These are phyloP conservation scores for Cryptosporidium sp. DNA, from an alignment of 169 alveolate species.

Conservation along the genomic window DNA sequence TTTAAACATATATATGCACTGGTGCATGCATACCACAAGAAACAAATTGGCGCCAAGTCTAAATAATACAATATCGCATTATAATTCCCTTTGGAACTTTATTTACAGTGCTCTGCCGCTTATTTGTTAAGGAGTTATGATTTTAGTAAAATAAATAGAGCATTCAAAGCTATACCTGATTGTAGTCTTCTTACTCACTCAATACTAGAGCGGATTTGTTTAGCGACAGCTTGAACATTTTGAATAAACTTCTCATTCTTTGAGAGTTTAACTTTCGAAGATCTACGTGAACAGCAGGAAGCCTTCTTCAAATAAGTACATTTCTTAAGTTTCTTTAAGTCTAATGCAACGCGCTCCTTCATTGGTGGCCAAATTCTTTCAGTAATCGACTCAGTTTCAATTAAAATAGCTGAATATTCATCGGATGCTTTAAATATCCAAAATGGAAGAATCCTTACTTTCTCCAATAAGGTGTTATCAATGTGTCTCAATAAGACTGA, in stretches of 20 bases:
- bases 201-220: background rate
- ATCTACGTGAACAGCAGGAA: background rate
- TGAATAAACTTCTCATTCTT: background rate
- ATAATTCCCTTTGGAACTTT: background rate
- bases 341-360: background rate
- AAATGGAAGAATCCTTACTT: slow-evolving; percentile 15
- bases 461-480: slow-evolving; percentile 36
- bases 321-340: background rate
- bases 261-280: background rate
- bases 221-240: background rate
- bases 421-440: slow-evolving; percentile 15
- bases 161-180: background rate
- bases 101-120: background rate
- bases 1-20: background rate
- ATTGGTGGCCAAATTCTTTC: slow-evolving; percentile 45
- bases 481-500: background rate
- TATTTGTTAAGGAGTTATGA: background rate
- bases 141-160: background rate
- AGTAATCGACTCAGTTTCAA: background rate
- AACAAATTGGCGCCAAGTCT: background rate
- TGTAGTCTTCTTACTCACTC: background rate
- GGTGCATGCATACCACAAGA: no score
- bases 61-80: no score
- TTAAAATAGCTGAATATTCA: slow-evolving; percentile 19
- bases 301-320: background rate